Conservation (phyloP, 2,329 filamentous ascomycete species). For the Penicillium hordei region DNA sequence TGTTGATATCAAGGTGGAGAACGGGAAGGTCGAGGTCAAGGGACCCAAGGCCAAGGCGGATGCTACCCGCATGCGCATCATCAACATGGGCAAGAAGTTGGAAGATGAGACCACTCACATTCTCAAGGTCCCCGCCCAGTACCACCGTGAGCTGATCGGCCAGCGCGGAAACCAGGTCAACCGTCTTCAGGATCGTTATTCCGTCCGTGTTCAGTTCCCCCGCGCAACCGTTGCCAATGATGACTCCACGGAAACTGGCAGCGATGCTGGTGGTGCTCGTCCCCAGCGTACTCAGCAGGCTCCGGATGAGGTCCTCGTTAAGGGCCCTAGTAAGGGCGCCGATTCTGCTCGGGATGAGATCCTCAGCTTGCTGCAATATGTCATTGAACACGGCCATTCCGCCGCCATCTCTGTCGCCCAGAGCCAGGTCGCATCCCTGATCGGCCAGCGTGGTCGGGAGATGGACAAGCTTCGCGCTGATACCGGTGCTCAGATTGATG, state of each 20-base stretch:
- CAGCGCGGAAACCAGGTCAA: slow-evolving; percentile 85
- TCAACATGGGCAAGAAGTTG: slow-evolving; percentile 73
- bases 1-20: slow-evolving; percentile 81
- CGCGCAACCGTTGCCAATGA: slow-evolving; percentile 59
- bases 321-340: slow-evolving; percentile 88
- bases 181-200: slow-evolving; percentile 86
- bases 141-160: slow-evolving; percentile 90
- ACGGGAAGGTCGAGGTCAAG: slow-evolving; percentile 93
- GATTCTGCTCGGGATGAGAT: slow-evolving; percentile 92
- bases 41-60: slow-evolving; percentile 94
- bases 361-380: slow-evolving; percentile 81
- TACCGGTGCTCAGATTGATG: slow-evolving; percentile 87
- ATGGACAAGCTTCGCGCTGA: slow-evolving; percentile 85
- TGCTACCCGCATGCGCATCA: slow-evolving; percentile 78
- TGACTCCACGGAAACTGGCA: slow-evolving; percentile 62
- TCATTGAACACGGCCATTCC: slow-evolving; percentile 80
- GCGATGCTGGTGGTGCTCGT: slow-evolving; percentile 60
- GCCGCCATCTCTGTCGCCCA: slow-evolving; percentile 82
- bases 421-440: slow-evolving; percentile 88
- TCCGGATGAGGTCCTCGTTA: slow-evolving; percentile 84
- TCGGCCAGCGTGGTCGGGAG: slow-evolving; percentile 83
- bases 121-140: slow-evolving; percentile 90
- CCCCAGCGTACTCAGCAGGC: slow-evolving; percentile 70
- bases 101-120: slow-evolving; percentile 87
- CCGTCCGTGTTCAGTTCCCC: slow-evolving; percentile 94